Conservation (phyloP, 164 flowering plant genomes). For the Berberis thunbergii region DNA sequence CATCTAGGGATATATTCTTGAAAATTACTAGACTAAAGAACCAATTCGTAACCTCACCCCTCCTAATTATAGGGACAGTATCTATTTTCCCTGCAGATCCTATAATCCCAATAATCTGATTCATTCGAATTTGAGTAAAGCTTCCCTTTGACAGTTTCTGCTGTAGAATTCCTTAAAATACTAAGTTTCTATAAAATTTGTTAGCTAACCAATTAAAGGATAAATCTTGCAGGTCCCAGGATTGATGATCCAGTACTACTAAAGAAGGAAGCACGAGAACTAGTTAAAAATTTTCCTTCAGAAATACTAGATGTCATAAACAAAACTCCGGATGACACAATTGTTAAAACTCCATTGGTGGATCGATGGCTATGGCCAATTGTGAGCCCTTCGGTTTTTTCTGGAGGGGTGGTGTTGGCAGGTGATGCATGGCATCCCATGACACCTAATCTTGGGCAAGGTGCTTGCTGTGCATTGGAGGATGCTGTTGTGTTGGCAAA, state of each 20-base stretch:
- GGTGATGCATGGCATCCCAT: conserved; percentile 99
- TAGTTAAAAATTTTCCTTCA: conserved; percentile 59
- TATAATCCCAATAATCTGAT: neutral
- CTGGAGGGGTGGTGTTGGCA: conserved; percentile 57
- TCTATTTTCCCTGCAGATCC: neutral
- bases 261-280: conserved; percentile 48
- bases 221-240: conserved; percentile 50
- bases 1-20: neutral
- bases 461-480: conserved; percentile 88
- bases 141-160: too few relatives aligned
- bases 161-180: too few relatives aligned
- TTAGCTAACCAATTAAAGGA: neutral
- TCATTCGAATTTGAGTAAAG: too few relatives aligned
- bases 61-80: too few relatives aligned
- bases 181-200: too few relatives aligned
- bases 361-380: conserved; percentile 91
- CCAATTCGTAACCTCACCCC: neutral
- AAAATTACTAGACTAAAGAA: neutral
- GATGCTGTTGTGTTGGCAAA: conserved; percentile 71
- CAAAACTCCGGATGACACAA: conserved; percentile 58
- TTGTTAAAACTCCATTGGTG: conserved; percentile 55
- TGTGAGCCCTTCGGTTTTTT: conserved; percentile 52
- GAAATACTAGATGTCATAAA: conserved; percentile 49
- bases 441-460: conserved; percentile 98
- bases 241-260: conserved; percentile 46